Evolutionary conservation across 768 basidiomycete species (phyloP).

Genomic region (Lenzites betulinus): DNA sequence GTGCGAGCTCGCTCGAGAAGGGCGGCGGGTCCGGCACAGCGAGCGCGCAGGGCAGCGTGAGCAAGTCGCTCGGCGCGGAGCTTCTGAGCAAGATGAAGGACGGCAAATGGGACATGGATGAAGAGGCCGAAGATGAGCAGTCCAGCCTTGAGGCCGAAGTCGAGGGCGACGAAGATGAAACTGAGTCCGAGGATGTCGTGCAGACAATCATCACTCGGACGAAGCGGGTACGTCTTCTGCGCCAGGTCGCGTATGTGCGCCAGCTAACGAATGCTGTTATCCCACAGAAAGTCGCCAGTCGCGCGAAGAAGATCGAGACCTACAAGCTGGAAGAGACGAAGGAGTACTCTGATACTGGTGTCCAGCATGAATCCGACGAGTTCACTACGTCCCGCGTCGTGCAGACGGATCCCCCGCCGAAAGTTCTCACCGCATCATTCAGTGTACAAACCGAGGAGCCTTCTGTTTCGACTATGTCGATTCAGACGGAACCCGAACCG

Average conservation of each 20-base stretch:
- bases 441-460: conserved; percentile 58
- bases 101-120: conserved; percentile 38
- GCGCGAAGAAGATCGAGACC: conserved; percentile 52
- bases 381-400: conserved; percentile 46
- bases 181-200: conserved; percentile 74
- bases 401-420: conserved; percentile 67
- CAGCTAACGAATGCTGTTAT: neutral
- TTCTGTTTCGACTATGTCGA: conserved; percentile 28
- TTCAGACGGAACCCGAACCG: conserved; percentile 44
- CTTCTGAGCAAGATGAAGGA: conserved; percentile 63
- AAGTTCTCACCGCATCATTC: conserved; percentile 46
- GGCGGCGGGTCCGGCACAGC: conserved; percentile 42
- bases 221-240: conserved; percentile 56
- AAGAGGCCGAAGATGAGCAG: conserved; percentile 41
- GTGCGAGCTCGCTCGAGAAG: conserved; percentile 37
- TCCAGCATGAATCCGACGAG: conserved; percentile 65
- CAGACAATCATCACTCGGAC: conserved; percentile 89
- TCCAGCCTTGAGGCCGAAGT: conserved; percentile 35
- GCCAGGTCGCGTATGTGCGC: neutral
- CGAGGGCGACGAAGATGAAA: conserved; percentile 47
- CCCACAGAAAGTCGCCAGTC: conserved; percentile 65
- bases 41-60: conserved; percentile 59
- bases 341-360: conserved; percentile 75
- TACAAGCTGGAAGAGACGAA: conserved; percentile 58
- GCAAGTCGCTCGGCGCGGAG: conserved; percentile 78